Evolutionary conservation across 805 yeast species (phyloP).

Genomic region (Metschnikowia proteae): DNA sequence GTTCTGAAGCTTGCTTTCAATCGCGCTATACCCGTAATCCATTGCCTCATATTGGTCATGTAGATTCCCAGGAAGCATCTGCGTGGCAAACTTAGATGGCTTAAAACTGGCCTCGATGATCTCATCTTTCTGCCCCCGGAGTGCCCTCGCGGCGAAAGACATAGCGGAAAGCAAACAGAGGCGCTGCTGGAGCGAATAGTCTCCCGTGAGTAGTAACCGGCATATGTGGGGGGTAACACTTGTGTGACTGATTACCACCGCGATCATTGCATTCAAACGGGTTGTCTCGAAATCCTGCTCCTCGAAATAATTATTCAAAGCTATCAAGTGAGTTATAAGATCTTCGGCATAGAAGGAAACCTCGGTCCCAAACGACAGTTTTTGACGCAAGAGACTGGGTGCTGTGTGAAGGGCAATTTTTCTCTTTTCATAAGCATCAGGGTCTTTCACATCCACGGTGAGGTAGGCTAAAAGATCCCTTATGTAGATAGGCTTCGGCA

Average conservation of each 20-base stretch:
- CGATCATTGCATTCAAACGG: conserved; percentile 60
- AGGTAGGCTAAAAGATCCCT: conserved; percentile 66
- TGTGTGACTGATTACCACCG: conserved; percentile 54
- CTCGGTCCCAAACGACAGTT: conserved; percentile 57
- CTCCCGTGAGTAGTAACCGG: conserved; percentile 58
- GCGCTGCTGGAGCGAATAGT: conserved; percentile 77
- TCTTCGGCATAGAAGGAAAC: conserved; percentile 54
- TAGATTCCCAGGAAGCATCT: conserved; percentile 43
- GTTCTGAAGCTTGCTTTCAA: conserved; percentile 27
- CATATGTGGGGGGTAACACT: conserved; percentile 43
- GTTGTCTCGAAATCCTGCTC: conserved; percentile 59
- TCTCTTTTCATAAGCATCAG: conserved; percentile 47
- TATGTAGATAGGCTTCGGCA: conserved; percentile 59
- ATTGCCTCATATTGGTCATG: conserved; percentile 43
- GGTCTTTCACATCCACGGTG: conserved; percentile 40
- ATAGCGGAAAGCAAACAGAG: conserved; percentile 63
- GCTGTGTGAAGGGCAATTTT: conserved; percentile 48
- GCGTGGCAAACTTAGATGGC: conserved; percentile 31
- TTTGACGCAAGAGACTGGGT: conserved; percentile 61
- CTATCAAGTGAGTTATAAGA: conserved; percentile 48
- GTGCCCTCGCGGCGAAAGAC: conserved; percentile 69
- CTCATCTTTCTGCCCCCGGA: conserved; percentile 58
- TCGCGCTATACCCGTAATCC: conserved; percentile 15
- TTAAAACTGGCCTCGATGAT: conserved; percentile 35
- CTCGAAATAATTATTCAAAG: conserved; percentile 54